A percentile compares a stretch with the other conserved stretches of the same genome.
Conservation (phyloP, 2,329 filamentous ascomycete genomes). For the Leptoxyphium fumago region DNA sequence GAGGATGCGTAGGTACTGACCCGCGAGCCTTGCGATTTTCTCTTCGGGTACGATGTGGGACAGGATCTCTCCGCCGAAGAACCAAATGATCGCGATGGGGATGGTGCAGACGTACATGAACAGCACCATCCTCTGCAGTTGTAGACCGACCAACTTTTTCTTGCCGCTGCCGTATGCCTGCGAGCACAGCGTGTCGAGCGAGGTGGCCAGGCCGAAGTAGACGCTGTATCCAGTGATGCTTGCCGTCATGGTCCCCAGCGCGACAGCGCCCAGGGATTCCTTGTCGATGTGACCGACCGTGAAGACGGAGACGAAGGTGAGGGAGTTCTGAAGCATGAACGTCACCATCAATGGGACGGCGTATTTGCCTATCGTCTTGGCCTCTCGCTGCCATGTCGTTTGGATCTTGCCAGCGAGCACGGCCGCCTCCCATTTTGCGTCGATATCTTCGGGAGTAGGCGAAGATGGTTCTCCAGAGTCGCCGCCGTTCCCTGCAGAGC, state of each 20-base stretch:
- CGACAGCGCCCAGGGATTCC: constrained; percentile 33
- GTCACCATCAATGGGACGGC: constrained; percentile 31
- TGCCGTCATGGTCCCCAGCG: constrained; percentile 33
- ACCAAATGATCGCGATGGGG: constrained; percentile 60
- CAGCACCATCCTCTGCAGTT: constrained; percentile 66
- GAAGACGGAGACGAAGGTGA: constrained; percentile 33
- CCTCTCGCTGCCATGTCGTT: constrained; percentile 83
- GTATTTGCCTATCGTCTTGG: constrained; percentile 52
- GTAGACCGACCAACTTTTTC: constrained; percentile 73
- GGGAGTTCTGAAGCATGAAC: constrained; percentile 33
- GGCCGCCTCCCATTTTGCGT: constrained; percentile 72
- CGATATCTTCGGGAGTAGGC: constrained; percentile 38
- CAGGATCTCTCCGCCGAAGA: constrained; percentile 51
- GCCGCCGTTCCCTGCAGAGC: constrained; percentile 27
- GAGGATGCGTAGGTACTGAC: constrained; percentile 56
- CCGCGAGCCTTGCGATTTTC: constrained; percentile 56
- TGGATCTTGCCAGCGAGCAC: constrained; percentile 66
- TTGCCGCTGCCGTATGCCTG: constrained; percentile 89
- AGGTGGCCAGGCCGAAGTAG: constrained; percentile 60
- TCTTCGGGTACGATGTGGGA: constrained; percentile 52
- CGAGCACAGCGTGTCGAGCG: constrained; percentile 79
- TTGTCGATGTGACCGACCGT: constrained; percentile 36
- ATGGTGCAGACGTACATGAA: constrained; percentile 60
- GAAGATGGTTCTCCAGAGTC: constrained; percentile 24
- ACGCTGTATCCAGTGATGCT: constrained; percentile 34